Percentiles rank a stretch among this genome's conserved stretches.
Evolutionary conservation across 1,139 yeast genomes (phyloP).

Genomic region (Ogataea hybrid): DNA sequence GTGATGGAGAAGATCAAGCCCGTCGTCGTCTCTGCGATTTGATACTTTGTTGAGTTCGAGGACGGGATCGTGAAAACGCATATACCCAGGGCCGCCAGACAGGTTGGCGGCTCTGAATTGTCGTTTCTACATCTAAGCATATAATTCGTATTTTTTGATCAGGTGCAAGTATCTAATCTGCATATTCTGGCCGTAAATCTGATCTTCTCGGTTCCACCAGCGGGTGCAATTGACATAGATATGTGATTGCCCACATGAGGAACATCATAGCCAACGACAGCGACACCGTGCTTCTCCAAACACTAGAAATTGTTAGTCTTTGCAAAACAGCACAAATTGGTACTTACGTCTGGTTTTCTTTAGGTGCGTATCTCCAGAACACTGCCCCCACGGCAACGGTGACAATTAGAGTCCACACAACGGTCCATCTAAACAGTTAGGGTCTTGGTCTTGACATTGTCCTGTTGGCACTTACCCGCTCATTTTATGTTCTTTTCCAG

Average conservation of each 20-base stretch:
- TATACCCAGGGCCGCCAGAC: conserved; percentile 7
- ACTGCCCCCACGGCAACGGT: conserved; percentile 59
- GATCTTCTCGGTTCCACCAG: conserved; percentile 77
- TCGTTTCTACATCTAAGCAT: conserved; percentile 6
- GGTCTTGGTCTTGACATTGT: not conserved
- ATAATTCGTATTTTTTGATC: conserved; percentile 4
- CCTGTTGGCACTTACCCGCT: conserved; percentile 36
- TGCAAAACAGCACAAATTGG: no score
- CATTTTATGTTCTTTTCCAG: conserved; percentile 21
- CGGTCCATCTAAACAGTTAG: conserved; percentile 56
- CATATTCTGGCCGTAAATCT: conserved; percentile 72
- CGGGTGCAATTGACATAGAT: conserved; percentile 78
- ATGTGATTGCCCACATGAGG: conserved; percentile 94
- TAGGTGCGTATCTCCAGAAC: conserved; percentile 57
- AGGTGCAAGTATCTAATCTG: conserved; percentile 28
- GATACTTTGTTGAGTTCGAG: conserved; percentile 29
- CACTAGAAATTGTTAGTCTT: conserved; percentile 38
- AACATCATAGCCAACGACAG: conserved; percentile 84
- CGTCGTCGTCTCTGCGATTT: conserved; percentile 32
- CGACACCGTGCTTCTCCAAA: conserved; percentile 88
- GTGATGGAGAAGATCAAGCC: conserved; percentile 69
- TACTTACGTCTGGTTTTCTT: conserved; percentile 48
- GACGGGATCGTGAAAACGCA: conserved; percentile 30
- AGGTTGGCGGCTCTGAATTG: conserved; percentile 5
- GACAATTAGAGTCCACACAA: conserved; percentile 59